Percentiles rank a stretch among this genome's conserved stretches.
phyloP scores from a whole-genome alignment of 208 protist genomes.

The Crithidia bombi region DNA sequence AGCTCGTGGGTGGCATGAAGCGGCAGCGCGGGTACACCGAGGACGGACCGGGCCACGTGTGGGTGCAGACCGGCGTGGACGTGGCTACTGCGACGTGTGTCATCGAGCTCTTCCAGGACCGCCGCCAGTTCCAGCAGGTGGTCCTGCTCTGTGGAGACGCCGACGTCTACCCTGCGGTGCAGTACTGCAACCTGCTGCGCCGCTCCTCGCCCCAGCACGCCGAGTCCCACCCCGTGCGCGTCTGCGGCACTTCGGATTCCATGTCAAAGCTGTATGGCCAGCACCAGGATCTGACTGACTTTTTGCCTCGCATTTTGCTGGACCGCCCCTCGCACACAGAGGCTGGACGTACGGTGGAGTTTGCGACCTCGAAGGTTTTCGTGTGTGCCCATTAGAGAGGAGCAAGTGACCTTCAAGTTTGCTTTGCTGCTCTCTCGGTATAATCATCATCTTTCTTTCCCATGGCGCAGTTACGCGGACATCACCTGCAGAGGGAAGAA shows the following conservation, averaged over 20 bases:
- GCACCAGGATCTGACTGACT: constrained; percentile 84
- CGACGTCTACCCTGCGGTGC: constrained; percentile 76
- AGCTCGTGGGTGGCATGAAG: constrained; percentile 86
- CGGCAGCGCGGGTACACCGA: constrained; percentile 69
- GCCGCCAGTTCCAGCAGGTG: constrained; percentile 73
- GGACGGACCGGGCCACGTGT: constrained; percentile 77
- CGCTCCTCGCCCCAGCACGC: constrained; percentile 37
- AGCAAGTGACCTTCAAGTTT: too few relatives aligned
- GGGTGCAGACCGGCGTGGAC: constrained; percentile 87
- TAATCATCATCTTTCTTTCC: too few relatives aligned
- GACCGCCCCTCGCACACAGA: constrained; percentile 69
- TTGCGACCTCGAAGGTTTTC: constrained; percentile 62
- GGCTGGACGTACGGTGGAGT: constrained; percentile 48
- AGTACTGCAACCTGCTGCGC: constrained; percentile 81
- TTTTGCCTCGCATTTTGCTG: constrained; percentile 82
- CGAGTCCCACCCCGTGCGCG: constrained; percentile 59
- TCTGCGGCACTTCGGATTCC: constrained; percentile 80
- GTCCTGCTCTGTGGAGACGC: constrained; percentile 85
- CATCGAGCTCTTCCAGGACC: constrained; percentile 78
- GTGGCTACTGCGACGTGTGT: constrained; percentile 79
- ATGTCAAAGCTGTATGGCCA: constrained; percentile 78
- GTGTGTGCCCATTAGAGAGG: background rate
- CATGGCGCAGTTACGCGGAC: too few relatives aligned
- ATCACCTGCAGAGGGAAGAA: too few relatives aligned
- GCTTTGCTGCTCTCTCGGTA: too few relatives aligned